Percentiles rank a stretch among this genome's conserved stretches.
Conservation (phyloP, 352 stramenopile genomes). For the Phytophthora sansomeana region DNA sequence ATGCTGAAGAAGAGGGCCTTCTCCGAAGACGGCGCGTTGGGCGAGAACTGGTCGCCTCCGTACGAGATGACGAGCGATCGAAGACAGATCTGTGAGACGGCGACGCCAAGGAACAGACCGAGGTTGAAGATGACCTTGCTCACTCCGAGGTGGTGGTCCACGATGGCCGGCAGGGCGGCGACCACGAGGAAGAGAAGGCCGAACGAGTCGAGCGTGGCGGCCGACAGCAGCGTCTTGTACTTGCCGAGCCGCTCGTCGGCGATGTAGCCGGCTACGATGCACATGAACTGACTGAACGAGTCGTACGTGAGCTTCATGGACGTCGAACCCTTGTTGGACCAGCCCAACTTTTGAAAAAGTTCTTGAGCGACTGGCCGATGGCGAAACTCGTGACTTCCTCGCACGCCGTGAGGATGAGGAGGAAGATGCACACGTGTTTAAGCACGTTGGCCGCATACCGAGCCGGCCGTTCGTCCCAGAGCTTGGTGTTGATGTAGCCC, state of each 20-base stretch:
- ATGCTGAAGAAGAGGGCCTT: slow-evolving; percentile 82
- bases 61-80: slow-evolving; percentile 70
- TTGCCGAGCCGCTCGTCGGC: slow-evolving; percentile 62
- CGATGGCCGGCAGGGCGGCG: slow-evolving; percentile 43
- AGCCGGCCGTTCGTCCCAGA: slow-evolving; percentile 52
- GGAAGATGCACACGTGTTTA: slow-evolving; percentile 61
- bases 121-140: slow-evolving; percentile 58
- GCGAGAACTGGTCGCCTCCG: slow-evolving; percentile 68
- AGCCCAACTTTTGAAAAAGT: slow-evolving; percentile 70
- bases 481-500: slow-evolving; percentile 31
- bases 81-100: slow-evolving; percentile 53
- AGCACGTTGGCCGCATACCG: slow-evolving; percentile 63
- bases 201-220: slow-evolving; percentile 47
- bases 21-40: slow-evolving; percentile 40
- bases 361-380: slow-evolving; percentile 63
- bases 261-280: slow-evolving; percentile 66
- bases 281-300: slow-evolving; percentile 68
- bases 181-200: slow-evolving; percentile 59
- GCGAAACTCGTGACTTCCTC: slow-evolving; percentile 66
- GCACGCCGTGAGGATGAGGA: slow-evolving; percentile 52
- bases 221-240: slow-evolving; percentile 35
- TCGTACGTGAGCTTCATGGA: slow-evolving; percentile 75
- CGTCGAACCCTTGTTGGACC: slow-evolving; percentile 56
- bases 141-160: slow-evolving; percentile 35
- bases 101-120: slow-evolving; percentile 58